Evolutionary conservation across 2,329 filamentous ascomycete genomes (phyloP).

Genomic region (Epichloe bromicola): DNA sequence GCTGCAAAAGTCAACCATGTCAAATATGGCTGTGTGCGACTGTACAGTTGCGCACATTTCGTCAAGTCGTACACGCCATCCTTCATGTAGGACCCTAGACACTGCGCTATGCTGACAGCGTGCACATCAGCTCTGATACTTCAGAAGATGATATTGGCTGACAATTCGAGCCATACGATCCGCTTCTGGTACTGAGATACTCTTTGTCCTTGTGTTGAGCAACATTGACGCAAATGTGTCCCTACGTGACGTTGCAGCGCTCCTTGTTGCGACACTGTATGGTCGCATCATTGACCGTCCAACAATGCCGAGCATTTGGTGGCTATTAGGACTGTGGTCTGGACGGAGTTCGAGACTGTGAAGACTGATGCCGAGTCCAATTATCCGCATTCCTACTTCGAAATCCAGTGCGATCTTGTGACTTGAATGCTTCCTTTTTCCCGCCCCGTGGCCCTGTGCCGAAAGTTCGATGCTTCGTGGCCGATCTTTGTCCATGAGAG

Average conservation of each 20-base stretch:
- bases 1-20: conserved; percentile 5
- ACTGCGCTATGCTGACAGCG: neutral
- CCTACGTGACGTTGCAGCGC: neutral
- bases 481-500: conserved; percentile 4
- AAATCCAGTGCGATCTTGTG: conserved; percentile 25
- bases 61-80: conserved; percentile 12
- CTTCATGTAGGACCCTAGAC: neutral
- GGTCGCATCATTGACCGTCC: neutral
- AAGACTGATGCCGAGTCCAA: conserved; percentile 23
- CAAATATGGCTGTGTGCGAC: conserved; percentile 7
- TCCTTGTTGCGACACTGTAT: neutral
- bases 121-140: neutral
- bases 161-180: neutral
- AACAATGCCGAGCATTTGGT: neutral
- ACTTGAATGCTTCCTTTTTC: conserved; percentile 20
- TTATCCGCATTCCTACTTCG: conserved; percentile 26
- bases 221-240: neutral
- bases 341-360: conserved; percentile 5
- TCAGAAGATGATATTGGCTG: neutral
- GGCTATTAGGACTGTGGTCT: neutral
- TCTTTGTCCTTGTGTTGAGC: neutral
- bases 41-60: conserved; percentile 4
- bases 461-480: conserved; percentile 18
- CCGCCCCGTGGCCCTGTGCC: conserved; percentile 18
- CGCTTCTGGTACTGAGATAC: neutral